Evolutionary conservation across 1,139 yeast genomes (phyloP).

Genomic region (Candida sp.): DNA sequence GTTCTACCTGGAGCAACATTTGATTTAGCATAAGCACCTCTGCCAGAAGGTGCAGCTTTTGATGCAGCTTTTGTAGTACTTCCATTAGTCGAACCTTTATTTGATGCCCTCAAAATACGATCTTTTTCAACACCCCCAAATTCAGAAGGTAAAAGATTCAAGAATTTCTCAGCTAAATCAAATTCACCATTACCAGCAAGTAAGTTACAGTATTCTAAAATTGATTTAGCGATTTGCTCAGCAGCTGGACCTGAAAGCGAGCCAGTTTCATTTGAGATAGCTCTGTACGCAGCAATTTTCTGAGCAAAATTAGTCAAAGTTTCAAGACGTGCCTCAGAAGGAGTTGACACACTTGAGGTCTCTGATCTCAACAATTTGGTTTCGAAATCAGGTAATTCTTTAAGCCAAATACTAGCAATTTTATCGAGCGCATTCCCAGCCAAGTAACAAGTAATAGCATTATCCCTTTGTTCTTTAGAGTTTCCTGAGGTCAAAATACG

Average conservation of each 20-base stretch:
- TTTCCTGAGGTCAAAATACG: constrained; percentile 32
- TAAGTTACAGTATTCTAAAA: constrained; percentile 75
- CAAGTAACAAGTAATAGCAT: constrained; percentile 75
- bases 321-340: constrained; percentile 82
- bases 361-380: constrained; percentile 41
- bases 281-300: constrained; percentile 74
- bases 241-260: constrained; percentile 45
- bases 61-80: constrained; percentile 5
- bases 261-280: constrained; percentile 43
- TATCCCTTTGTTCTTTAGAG: constrained; percentile 46
- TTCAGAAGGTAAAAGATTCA: constrained; percentile 65
- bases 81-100: constrained; percentile 6
- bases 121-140: constrained; percentile 62
- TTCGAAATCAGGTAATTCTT: constrained; percentile 67
- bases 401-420: constrained; percentile 79
- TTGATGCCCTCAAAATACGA: constrained; percentile 64
- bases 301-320: constrained; percentile 82
- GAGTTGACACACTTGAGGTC: constrained; percentile 43
- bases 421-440: constrained; percentile 85
- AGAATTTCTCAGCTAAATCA: constrained; percentile 72
- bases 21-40: not conserved
- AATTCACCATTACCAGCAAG: constrained; percentile 84
- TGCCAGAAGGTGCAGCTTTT: constrained; percentile 5
- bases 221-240: constrained; percentile 52
- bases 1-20: constrained; percentile 4